Evolutionary conservation across 73 alveolate genomes (phyloP).

Genomic region (Effrenium voratum): DNA sequence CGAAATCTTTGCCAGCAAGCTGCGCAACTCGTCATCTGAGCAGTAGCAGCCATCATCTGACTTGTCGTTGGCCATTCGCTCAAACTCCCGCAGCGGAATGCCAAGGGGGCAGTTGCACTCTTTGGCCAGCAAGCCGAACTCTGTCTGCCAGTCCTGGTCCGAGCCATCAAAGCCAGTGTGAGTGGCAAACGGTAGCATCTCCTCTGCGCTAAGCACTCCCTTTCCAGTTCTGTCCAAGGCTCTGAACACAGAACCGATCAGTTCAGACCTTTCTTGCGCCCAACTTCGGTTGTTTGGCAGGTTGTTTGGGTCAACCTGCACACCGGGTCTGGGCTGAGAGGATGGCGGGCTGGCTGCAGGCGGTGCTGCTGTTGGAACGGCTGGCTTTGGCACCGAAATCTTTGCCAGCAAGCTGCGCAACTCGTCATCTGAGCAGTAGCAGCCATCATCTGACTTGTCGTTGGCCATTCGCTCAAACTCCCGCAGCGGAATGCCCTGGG

Average conservation of each 20-base stretch:
- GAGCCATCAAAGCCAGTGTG: slow-evolving; percentile 39
- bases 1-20: neutral
- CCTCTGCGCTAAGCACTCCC: neutral
- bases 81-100: neutral
- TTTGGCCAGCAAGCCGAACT: neutral
- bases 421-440: slow-evolving; percentile 73
- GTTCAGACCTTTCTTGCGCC: neutral
- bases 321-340: too few relatives aligned
- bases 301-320: too few relatives aligned
- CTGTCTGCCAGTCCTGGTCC: slow-evolving; percentile 51
- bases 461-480: slow-evolving; percentile 10
- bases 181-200: slow-evolving; percentile 39
- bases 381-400: too few relatives aligned
- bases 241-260: neutral
- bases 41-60: slow-evolving; percentile 56
- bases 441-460: slow-evolving; percentile 15
- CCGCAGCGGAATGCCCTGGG: neutral
- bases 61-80: neutral
- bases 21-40: slow-evolving; percentile 43
- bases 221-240: neutral
- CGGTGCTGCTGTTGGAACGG: too few relatives aligned
- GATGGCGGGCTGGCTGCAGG: too few relatives aligned
- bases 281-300: too few relatives aligned
- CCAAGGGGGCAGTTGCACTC: neutral
- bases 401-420: slow-evolving; percentile 8